Evolutionary conservation across 2,329 filamentous ascomycete species (phyloP).

Genomic region (Sporothrix globosa): DNA sequence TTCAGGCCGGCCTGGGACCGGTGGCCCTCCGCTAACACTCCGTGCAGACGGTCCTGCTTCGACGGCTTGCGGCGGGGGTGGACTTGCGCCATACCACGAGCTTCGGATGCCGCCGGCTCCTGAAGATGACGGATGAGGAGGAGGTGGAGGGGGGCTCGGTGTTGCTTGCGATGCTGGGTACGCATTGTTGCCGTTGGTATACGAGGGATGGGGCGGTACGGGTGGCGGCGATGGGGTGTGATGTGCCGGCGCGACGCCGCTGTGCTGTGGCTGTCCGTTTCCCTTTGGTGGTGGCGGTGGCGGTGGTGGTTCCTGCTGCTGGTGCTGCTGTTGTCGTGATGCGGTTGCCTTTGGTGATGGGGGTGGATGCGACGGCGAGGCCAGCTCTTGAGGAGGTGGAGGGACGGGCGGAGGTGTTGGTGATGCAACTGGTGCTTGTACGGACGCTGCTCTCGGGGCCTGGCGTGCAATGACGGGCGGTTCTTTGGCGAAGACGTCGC

Average conservation of each 20-base stretch:
- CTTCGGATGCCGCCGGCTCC: constrained; percentile 14
- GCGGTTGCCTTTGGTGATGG: constrained; percentile 22
- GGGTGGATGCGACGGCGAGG: constrained; percentile 38
- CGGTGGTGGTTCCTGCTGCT: constrained; percentile 38
- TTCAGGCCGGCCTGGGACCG: constrained; percentile 31
- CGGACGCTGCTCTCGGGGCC: constrained; percentile 46
- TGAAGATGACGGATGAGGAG: constrained; percentile 11
- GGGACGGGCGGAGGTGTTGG: constrained; percentile 38
- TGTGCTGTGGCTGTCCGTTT: constrained; percentile 39
- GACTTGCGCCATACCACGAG: constrained; percentile 31
- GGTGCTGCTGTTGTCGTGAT: constrained; percentile 12
- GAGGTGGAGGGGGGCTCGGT: constrained; percentile 21
- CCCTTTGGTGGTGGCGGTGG: constrained; percentile 61
- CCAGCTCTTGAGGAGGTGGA: constrained; percentile 65
- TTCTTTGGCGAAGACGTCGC: constrained; percentile 90
- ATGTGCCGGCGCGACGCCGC: not conserved
- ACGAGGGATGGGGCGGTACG: constrained; percentile 33
- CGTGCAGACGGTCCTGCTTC: constrained; percentile 25
- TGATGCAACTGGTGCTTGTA: constrained; percentile 33
- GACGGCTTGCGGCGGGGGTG: constrained; percentile 30
- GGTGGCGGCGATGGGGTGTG: constrained; percentile 32
- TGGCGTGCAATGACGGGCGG: constrained; percentile 83
- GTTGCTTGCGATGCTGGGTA: constrained; percentile 10
- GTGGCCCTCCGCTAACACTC: constrained; percentile 20
- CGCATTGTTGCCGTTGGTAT: not conserved